Evolutionary conservation across 768 basidiomycete species (phyloP).

Genomic region (Phaeotremella skinneri): DNA sequence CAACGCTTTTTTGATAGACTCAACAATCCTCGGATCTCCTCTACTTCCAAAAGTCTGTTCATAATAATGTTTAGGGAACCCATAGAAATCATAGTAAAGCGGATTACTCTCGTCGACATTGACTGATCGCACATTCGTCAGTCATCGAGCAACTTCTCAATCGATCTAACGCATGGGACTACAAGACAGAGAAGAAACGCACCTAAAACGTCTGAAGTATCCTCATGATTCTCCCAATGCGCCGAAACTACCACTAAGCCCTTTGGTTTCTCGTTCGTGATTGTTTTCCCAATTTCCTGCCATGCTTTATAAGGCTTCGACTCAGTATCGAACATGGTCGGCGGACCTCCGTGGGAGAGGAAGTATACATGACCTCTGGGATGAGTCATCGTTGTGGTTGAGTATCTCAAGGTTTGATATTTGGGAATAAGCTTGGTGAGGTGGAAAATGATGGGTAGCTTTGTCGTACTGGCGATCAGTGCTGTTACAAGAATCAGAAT

Average conservation of each 20-base stretch:
- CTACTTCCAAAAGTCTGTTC: constrained; percentile 30
- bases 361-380: constrained; percentile 43
- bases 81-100: constrained; percentile 46
- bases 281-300: constrained; percentile 26
- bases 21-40: constrained; percentile 6
- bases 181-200: constrained; percentile 16
- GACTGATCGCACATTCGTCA: constrained; percentile 22
- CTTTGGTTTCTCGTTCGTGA: constrained; percentile 27
- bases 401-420: neutral
- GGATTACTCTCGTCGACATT: constrained; percentile 39
- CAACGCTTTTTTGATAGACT: constrained; percentile 23
- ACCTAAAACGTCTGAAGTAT: constrained; percentile 27
- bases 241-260: constrained; percentile 45
- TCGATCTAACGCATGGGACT: neutral
- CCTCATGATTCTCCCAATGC: constrained; percentile 43
- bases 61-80: constrained; percentile 44
- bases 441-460: neutral
- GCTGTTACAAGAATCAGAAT: neutral
- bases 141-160: neutral
- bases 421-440: neutral
- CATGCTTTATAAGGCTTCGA: constrained; percentile 41
- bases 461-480: neutral
- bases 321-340: constrained; percentile 34
- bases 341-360: constrained; percentile 49
- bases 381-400: constrained; percentile 2